Evolutionary conservation across 2,329 filamentous ascomycete species (phyloP), one percentile per base, ranked within the genome.

Genomic region (Intubia oerlemansii): DNA sequence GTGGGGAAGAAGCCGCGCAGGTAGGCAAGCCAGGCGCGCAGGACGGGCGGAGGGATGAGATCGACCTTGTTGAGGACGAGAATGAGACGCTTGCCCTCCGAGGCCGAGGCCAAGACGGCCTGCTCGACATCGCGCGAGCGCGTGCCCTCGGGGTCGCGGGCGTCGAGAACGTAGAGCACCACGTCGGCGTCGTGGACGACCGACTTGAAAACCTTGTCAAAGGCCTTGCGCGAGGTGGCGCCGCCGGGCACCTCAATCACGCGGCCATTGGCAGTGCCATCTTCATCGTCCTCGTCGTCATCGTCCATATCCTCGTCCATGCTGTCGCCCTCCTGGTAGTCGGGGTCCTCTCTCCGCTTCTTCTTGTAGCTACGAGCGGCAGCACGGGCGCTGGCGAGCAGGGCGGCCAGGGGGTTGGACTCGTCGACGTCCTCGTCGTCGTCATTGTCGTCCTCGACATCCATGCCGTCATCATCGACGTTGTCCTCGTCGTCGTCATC

Each of bases 51-150:
- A 3, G 84, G 84, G 25, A 93, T 66, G 32, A 93, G 64, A 48
- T 93, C 84, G 47, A 91, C 84, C 66, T 93, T 93, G 71, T 93
- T 93, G 40, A 93, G 60, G 33, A 93, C 68, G 34, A 93, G 68
- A 34, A 93, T 91, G 34, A 93, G 62, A 29, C 84, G 67, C 59
- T 93, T 93, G 18, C 30, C 36, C 19, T 21, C 8, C 12, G 24
- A 65, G 10, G 80, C 77, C 8, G 80, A 75, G n/a, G 81, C 75
- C 76, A 90, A 84, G 48, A 93, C 71, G 52, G 77, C 73, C 36
- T 80, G 74, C 59, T 93, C 84, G 17, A 93, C 76, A 39, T 91
- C 81, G 46, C 75, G 77, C 21, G 84, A 93, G 38, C 84, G 66
- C 17, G 84, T 93, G 34, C 81, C 80, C 48, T 90, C 77, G 1